Base-by-base conservation (phyloP, 2,329 filamentous ascomycete genomes). In the Myotisia sp. region DNA sequence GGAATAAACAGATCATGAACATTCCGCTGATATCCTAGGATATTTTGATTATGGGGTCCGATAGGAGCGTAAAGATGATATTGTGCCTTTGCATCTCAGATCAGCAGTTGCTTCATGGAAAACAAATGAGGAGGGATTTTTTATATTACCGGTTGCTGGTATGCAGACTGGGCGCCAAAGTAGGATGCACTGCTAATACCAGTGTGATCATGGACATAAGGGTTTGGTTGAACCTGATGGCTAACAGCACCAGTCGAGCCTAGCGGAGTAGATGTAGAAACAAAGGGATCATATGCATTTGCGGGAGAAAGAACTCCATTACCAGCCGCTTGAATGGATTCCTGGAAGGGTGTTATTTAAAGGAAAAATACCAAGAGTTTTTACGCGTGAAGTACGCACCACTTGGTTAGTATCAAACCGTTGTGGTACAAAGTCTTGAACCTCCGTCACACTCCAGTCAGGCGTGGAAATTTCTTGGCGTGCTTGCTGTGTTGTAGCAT, bases 51-150 rank as follows among this genome's bases (percentile, higher is more conserved):
- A 52, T 85, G 73, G n/a, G 82, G 76, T 4, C 83, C 84, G 37
- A 86, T 71, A 0, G 86, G 85, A 20, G 84, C 82, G 55, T 98
- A 98, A 8, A 93, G 69, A 55, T 98, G 90, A 54, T 94, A 92
- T 63, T 87, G 81, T 4, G 85, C 70, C 74, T 79, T 40, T n/a
- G n/a, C n/a, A n/a, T 5, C 29, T 13, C 37, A 53, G 34, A 52
- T 49, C 37, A 31, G 26, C 23, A 34, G 4, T 19, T 23, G 14
- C 9, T 23, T 9, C 23, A 31, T 14, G 26, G 17, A 4, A 2
- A 21, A 9, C 9, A 17, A 35, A 12, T n/a, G 24, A 5, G 24
- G 37, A 37, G 6, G 1, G 7, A 50, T 66, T 50, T n/a, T n/a
- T n/a, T n/a, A n/a, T n/a, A n/a, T n/a, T 56, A 76, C 73, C 14